A percentile compares a stretch with the other conserved stretches of the same genome.
Conservation (phyloP, 108 stramenopile species). For the Nitzschia putrida region DNA sequence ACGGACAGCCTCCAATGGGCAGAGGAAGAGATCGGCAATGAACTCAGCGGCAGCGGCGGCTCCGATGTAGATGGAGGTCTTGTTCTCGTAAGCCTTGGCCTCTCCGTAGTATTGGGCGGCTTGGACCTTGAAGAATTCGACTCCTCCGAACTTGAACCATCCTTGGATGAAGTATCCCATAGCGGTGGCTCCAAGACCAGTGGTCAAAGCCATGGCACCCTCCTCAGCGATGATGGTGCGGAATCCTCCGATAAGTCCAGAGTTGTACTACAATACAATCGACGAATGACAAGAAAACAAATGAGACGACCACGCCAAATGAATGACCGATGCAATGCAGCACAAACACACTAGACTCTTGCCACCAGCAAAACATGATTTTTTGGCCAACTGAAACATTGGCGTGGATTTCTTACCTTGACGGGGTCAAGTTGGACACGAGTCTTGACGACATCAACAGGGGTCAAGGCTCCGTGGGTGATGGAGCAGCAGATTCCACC, state of each 20-base stretch:
- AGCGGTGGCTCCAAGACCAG: conserved; percentile 95
- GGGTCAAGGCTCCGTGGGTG: conserved; percentile 94
- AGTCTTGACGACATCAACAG: conserved; percentile 97
- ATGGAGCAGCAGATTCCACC: conserved; percentile 97
- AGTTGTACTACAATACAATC: conserved; percentile 72
- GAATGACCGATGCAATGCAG: background rate
- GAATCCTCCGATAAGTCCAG: conserved; percentile 91
- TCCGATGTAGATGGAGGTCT: conserved; percentile 90
- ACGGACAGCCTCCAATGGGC: conserved; percentile 97
- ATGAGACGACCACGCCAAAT: background rate
- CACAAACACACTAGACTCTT: background rate
- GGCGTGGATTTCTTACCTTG: conserved; percentile 44
- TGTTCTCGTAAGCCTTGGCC: conserved; percentile 93
- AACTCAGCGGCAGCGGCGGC: conserved; percentile 93
- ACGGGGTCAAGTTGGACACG: conserved; percentile 92
- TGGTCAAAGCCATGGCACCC: conserved; percentile 94
- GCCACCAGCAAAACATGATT: background rate
- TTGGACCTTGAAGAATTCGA: conserved; percentile 96
- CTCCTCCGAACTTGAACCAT: conserved; percentile 99
- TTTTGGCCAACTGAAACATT: too few relatives aligned
- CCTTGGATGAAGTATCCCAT: conserved; percentile 98
- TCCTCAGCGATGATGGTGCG: conserved; percentile 87
- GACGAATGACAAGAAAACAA: conserved; percentile 17
- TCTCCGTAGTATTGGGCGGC: conserved; percentile 81
- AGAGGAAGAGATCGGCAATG: conserved; percentile 97